Conservation (phyloP, 345 rosid genomes). For the Eucalyptus leucophloia region DNA sequence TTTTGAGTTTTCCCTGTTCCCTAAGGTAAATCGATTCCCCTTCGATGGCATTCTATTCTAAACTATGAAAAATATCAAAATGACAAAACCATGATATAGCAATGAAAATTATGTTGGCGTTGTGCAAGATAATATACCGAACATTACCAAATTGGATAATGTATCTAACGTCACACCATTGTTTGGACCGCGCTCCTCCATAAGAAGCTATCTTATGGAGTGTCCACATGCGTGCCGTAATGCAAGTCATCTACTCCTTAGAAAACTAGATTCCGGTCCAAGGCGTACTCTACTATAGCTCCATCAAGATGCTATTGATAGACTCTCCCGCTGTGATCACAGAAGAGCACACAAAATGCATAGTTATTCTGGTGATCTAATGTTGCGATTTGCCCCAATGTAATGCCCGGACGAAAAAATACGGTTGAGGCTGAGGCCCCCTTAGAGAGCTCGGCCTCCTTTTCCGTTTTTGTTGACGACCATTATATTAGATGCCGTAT, state of each 20-base stretch:
- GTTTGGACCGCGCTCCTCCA: neutral
- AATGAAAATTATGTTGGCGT: neutral
- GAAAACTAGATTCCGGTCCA: neutral
- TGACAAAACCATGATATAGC: neutral
- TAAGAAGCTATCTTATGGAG: neutral
- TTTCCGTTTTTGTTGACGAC: neutral
- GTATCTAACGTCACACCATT: neutral
- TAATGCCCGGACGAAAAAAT: neutral
- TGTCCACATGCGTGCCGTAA: neutral
- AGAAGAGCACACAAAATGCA: neutral
- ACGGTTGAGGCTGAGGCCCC: neutral
- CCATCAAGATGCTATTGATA: neutral
- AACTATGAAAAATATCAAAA: neutral
- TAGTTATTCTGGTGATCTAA: neutral
- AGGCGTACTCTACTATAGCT: neutral
- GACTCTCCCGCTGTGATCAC: neutral
- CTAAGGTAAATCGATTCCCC: neutral
- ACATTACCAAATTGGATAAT: neutral
- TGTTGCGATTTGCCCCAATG: neutral
- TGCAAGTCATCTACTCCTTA: neutral
- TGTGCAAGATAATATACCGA: neutral
- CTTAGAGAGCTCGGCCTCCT: neutral
- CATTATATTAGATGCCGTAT: neutral
- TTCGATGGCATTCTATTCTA: neutral
- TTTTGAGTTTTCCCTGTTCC: neutral